Conservation (phyloP, 768 basidiomycete species). For the Termitomyces heimii region DNA sequence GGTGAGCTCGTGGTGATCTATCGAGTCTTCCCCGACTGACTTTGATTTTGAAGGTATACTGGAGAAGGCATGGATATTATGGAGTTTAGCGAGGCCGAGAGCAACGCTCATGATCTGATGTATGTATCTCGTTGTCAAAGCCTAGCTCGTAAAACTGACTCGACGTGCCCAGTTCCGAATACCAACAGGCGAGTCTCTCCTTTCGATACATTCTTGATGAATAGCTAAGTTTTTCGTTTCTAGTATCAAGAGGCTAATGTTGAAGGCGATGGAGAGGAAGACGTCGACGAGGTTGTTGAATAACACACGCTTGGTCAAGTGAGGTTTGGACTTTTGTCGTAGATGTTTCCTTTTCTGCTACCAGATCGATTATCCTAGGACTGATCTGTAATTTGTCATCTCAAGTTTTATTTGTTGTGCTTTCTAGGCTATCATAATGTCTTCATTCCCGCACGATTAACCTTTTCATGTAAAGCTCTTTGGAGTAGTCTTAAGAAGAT, state of each 20-base stretch:
- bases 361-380: background rate
- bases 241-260: slow-evolving; percentile 58
- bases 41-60: slow-evolving; percentile 47
- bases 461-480: background rate
- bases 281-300: background rate
- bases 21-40: background rate
- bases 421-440: background rate
- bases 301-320: background rate
- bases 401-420: background rate
- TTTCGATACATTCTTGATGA: background rate
- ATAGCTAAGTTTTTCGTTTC: background rate
- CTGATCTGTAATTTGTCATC: background rate
- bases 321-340: background rate
- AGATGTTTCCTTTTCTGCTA: background rate
- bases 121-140: slow-evolving; percentile 30
- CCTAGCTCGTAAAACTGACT: background rate
- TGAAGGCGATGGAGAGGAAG: slow-evolving; percentile 33
- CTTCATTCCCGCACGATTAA: background rate
- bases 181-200: slow-evolving; percentile 61
- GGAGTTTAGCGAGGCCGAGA: slow-evolving; percentile 87
- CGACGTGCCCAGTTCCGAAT: slow-evolving; percentile 57
- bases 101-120: slow-evolving; percentile 77
- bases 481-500: background rate
- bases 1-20: slow-evolving; percentile 29
- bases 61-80: slow-evolving; percentile 87